These are phyloP conservation scores for Ceratocystis harringtonii DNA, from an alignment of 2,329 filamentous ascomycete genomes.

Conservation along the genomic window DNA sequence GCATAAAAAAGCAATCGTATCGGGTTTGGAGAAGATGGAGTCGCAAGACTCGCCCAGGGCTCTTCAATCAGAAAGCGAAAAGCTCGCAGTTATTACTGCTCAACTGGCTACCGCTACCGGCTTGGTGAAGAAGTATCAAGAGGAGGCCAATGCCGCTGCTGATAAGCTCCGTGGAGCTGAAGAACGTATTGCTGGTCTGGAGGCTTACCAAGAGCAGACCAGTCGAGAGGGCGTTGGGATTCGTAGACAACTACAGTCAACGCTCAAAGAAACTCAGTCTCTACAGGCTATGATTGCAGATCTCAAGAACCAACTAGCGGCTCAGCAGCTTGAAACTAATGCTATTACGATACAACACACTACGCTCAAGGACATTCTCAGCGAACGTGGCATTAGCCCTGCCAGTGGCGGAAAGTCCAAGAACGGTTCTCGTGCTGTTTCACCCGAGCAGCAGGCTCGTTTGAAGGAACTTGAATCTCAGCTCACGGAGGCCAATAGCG, in stretches of 20 bases:
- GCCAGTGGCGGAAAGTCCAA: constrained; percentile 51
- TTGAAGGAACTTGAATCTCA: constrained; percentile 79
- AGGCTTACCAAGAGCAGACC: constrained; percentile 93
- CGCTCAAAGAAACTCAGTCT: constrained; percentile 69
- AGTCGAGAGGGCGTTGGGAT: constrained; percentile 85
- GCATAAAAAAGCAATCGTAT: constrained; percentile 68
- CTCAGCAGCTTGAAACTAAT: constrained; percentile 84
- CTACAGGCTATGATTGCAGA: constrained; percentile 69
- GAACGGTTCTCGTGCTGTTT: constrained; percentile 54
- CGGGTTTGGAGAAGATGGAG: constrained; percentile 63
- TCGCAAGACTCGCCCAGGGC: constrained; percentile 36
- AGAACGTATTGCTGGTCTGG: constrained; percentile 88
- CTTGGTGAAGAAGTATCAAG: constrained; percentile 75
- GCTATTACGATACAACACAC: constrained; percentile 83
- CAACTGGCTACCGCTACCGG: constrained; percentile 66
- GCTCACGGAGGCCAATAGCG: constrained; percentile 57
- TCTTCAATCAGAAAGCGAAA: constrained; percentile 43
- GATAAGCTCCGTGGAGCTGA: constrained; percentile 86
- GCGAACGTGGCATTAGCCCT: constrained; percentile 73
- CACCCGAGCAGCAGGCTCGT: constrained; percentile 64
- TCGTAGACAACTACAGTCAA: constrained; percentile 73
- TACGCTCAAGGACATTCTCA: constrained; percentile 81
- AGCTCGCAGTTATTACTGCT: constrained; percentile 57
- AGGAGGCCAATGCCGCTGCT: constrained; percentile 70
- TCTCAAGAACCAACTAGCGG: constrained; percentile 65